Percentiles rank a stretch among this genome's conserved stretches.
Evolutionary conservation across 257 asterid species (phyloP).

Genomic region (Vinca minor): DNA sequence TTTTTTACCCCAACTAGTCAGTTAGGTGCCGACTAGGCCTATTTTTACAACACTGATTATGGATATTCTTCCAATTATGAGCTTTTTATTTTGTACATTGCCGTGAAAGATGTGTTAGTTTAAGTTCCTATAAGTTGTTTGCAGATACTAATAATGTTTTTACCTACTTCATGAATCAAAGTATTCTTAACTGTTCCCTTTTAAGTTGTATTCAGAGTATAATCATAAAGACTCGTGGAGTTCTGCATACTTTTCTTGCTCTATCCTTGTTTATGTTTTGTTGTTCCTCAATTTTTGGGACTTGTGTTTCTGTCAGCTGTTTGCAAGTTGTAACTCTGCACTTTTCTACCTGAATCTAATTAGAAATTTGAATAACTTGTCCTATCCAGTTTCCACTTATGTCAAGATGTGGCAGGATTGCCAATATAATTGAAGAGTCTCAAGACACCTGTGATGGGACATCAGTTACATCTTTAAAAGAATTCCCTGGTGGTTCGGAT

Average conservation of each 20-base stretch:
- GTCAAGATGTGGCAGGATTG: constrained; percentile 77
- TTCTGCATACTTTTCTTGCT: not conserved
- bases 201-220: not conserved
- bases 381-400: constrained; percentile 79
- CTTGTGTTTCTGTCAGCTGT: not conserved
- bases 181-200: not conserved
- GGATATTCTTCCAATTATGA: not conserved
- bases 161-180: not conserved
- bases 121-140: not conserved
- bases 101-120: not conserved
- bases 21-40: too few relatives aligned
- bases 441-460: constrained; percentile 27
- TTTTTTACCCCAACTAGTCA: too few relatives aligned
- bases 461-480: constrained; percentile 36
- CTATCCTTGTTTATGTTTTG: not conserved
- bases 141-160: not conserved
- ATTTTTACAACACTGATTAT: too few relatives aligned
- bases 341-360: not conserved
- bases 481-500: constrained; percentile 78
- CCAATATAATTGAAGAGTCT: constrained; percentile 46
- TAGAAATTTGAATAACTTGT: constrained; percentile 5
- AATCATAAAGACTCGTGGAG: not conserved
- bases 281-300: not conserved
- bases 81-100: not conserved
- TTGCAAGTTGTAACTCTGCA: not conserved